phyloP scores from a whole-genome alignment of 2,329 filamentous ascomycete species.

The Beauveria pseudobassiana region DNA sequence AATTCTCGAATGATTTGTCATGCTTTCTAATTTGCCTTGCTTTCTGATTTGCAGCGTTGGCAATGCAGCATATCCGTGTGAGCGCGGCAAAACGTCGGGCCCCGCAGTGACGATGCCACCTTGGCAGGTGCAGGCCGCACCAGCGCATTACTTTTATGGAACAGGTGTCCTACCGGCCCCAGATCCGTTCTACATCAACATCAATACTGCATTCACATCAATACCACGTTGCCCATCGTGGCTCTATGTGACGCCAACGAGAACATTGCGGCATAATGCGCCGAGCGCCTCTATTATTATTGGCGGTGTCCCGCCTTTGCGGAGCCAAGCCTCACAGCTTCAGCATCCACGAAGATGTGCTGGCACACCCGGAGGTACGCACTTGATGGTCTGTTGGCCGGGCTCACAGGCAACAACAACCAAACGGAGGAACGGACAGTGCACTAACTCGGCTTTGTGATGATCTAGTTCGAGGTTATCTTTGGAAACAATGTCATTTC shows the following conservation, averaged over 20 bases:
- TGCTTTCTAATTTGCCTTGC: no score
- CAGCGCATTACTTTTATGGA: background rate
- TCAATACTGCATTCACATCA: background rate
- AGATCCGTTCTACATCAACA: background rate
- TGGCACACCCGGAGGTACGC: slow-evolving; percentile 77
- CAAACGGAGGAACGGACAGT: background rate
- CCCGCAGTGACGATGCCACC: slow-evolving; percentile 6
- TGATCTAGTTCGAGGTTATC: slow-evolving; percentile 64
- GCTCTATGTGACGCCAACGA: slow-evolving; percentile 8
- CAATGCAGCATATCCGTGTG: background rate
- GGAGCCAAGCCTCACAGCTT: slow-evolving; percentile 52
- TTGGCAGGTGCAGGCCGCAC: background rate
- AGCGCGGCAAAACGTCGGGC: slow-evolving; percentile 10
- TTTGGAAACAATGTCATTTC: slow-evolving; percentile 68
- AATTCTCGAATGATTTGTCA: no score
- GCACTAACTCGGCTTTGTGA: background rate
- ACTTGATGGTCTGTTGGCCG: background rate
- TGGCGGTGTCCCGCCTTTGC: slow-evolving; percentile 38
- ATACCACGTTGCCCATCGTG: slow-evolving; percentile 3
- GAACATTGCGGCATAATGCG: slow-evolving; percentile 37
- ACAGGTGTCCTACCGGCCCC: slow-evolving; percentile 4
- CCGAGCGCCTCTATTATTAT: slow-evolving; percentile 36
- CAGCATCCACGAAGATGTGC: slow-evolving; percentile 80
- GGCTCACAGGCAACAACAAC: background rate
- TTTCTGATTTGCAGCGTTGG: no score